A percentile compares a stretch with the other conserved stretches of the same genome.
These are phyloP conservation scores for Sphagnum tenellum DNA, from an alignment of 225 moss, liverwort and hornwort species.

Conservation along the genomic window DNA sequence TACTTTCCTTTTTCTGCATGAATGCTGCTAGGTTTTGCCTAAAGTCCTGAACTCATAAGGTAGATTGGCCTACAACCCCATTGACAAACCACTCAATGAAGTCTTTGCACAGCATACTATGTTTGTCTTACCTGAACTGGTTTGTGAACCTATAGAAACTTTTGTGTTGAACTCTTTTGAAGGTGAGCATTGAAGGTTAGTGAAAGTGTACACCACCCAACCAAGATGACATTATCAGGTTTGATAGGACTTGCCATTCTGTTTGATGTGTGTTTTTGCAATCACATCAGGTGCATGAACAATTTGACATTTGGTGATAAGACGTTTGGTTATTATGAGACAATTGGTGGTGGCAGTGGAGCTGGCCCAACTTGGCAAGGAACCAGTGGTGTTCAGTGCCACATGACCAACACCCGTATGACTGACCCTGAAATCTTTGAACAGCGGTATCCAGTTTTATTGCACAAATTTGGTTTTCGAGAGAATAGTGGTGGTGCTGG, in stretches of 20 bases:
- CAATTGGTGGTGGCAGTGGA: constrained; percentile 93
- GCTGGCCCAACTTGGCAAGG: constrained; percentile 96
- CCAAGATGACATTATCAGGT: too few relatives aligned
- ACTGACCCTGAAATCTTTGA: constrained; percentile 99
- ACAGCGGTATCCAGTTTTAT: constrained; percentile 73
- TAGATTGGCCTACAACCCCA: too few relatives aligned
- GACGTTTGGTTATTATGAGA: constrained; percentile 97
- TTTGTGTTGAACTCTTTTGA: too few relatives aligned
- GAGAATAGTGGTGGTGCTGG: constrained; percentile 85
- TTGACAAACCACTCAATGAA: too few relatives aligned
- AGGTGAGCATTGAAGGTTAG: too few relatives aligned
- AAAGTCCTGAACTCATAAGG: too few relatives aligned
- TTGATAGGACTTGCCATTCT: background rate
- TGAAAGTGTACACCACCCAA: too few relatives aligned
- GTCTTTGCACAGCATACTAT: too few relatives aligned
- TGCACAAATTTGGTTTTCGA: constrained; percentile 65
- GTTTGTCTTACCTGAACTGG: too few relatives aligned
- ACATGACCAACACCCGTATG: constrained; percentile 98
- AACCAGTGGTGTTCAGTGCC: constrained; percentile 89
- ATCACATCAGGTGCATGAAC: constrained; percentile 60
- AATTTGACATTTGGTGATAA: constrained; percentile 93
- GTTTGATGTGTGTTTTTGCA: constrained; percentile 2
- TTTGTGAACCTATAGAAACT: too few relatives aligned
- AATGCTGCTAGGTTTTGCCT: too few relatives aligned
- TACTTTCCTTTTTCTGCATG: too few relatives aligned